phyloP scores from a whole-genome alignment of 2,329 filamentous ascomycete species.

The Colletotrichum sp. region DNA sequence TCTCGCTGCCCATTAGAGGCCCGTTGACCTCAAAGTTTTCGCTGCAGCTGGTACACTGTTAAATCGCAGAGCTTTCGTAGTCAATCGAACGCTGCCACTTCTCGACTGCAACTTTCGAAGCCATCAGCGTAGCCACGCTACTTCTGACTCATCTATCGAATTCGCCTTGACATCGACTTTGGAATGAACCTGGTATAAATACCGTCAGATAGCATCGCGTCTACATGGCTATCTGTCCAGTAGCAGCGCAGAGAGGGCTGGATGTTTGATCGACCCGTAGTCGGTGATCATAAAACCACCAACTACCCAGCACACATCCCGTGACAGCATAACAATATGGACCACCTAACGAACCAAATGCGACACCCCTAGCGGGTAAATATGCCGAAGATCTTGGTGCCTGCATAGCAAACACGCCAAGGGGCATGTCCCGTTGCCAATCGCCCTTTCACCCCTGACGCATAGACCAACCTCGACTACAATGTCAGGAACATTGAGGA shows the following conservation, averaged over 20 bases:
- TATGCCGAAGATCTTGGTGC: background rate
- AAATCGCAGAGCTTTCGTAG: background rate
- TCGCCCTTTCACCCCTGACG: background rate
- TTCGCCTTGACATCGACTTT: background rate
- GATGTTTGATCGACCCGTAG: background rate
- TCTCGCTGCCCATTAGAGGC: too few species aligned
- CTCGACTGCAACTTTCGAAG: background rate
- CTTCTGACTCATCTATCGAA: background rate
- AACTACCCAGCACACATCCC: background rate
- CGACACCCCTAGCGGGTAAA: background rate
- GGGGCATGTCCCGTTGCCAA: background rate
- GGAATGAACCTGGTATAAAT: background rate
- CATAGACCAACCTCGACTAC: background rate
- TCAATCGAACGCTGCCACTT: background rate
- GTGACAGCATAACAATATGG: accelerated
- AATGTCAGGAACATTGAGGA: background rate
- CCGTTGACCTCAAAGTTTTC: background rate
- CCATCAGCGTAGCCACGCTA: background rate
- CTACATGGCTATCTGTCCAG: background rate
- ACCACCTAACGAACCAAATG: background rate
- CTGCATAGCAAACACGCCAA: background rate
- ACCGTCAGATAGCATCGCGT: background rate
- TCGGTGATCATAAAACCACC: background rate
- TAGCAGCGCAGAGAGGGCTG: background rate
- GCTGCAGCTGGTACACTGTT: background rate